Evolutionary conservation across 176 grass and related monocot species (phyloP).

Genomic region (Typha latifolia): DNA sequence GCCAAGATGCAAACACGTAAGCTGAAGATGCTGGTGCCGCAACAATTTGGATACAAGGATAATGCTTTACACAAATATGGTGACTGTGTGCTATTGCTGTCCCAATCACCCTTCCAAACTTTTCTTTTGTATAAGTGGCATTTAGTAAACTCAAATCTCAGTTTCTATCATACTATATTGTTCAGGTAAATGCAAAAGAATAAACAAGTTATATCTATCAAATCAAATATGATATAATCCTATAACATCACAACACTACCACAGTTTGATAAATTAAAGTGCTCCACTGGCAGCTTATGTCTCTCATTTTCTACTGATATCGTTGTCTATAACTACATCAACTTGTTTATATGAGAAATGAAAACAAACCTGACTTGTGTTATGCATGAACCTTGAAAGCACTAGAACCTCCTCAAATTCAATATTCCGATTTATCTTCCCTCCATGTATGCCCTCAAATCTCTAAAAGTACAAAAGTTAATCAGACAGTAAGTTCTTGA

Average conservation of each 20-base stretch:
- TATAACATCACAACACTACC: not conserved
- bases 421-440: slow-evolving; percentile 85
- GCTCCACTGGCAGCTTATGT: not conserved
- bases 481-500: slow-evolving; percentile 6
- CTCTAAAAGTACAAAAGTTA: slow-evolving; percentile 40
- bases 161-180: too few relatives aligned
- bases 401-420: slow-evolving; percentile 75
- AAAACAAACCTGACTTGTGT: slow-evolving; percentile 56
- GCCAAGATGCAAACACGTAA: not conserved
- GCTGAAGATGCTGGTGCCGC: not conserved
- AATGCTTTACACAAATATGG: not conserved
- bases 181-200: too few relatives aligned
- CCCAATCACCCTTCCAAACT: too few relatives aligned
- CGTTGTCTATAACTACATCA: not conserved
- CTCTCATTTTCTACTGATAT: not conserved
- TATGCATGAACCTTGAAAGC: slow-evolving; percentile 82
- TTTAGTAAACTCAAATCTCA: too few relatives aligned
- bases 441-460: slow-evolving; percentile 85
- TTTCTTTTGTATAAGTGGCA: too few relatives aligned
- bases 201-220: too few relatives aligned
- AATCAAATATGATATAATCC: not conserved
- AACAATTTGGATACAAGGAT: not conserved
- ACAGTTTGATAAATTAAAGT: not conserved
- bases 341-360: not conserved
- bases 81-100: too few relatives aligned